phyloP scores from a whole-genome alignment of 768 basidiomycete genomes.

The Naganishia onofrii region DNA sequence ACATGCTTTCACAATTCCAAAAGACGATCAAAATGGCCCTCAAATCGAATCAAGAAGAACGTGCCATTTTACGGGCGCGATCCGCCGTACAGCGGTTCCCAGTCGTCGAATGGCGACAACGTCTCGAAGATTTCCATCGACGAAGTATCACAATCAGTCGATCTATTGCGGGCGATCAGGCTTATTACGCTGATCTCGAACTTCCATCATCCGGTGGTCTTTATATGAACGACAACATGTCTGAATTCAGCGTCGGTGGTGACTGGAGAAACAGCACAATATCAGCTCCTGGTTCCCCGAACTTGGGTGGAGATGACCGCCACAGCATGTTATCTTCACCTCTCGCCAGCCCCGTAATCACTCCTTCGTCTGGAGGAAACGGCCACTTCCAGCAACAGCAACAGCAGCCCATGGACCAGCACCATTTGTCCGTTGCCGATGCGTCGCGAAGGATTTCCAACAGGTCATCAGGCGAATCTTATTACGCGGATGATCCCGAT shows the following conservation, averaged over 20 bases:
- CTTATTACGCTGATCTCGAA: conserved; percentile 56
- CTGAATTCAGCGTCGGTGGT: conserved; percentile 33
- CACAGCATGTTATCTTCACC: conserved; percentile 18
- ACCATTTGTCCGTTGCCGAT: conserved; percentile 32
- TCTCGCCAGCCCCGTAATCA: conserved; percentile 33
- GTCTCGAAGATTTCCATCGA: conserved; percentile 89
- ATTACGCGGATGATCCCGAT: conserved; percentile 52
- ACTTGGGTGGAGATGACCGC: conserved; percentile 21
- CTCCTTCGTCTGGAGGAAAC: conserved; percentile 31
- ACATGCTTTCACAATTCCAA: conserved; percentile 89
- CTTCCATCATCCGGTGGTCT: conserved; percentile 29
- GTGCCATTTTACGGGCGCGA: conserved; percentile 85
- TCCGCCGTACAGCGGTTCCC: conserved; percentile 96
- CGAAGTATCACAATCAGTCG: conserved; percentile 76
- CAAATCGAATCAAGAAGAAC: conserved; percentile 84
- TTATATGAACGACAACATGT: conserved; percentile 30
- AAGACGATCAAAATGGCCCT: conserved; percentile 93
- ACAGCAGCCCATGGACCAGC: conserved; percentile 40
- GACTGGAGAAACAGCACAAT: conserved; percentile 34
- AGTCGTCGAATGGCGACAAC: conserved; percentile 94
- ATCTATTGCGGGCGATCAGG: conserved; percentile 64
- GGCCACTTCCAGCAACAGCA: conserved; percentile 47
- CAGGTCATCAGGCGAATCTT: conserved; percentile 50
- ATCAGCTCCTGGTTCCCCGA: conserved; percentile 28
- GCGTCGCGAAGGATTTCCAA: conserved; percentile 33